These are phyloP conservation scores for Westerdykella ornata DNA, from an alignment of 2,329 filamentous ascomycete genomes.

Conservation along the genomic window DNA sequence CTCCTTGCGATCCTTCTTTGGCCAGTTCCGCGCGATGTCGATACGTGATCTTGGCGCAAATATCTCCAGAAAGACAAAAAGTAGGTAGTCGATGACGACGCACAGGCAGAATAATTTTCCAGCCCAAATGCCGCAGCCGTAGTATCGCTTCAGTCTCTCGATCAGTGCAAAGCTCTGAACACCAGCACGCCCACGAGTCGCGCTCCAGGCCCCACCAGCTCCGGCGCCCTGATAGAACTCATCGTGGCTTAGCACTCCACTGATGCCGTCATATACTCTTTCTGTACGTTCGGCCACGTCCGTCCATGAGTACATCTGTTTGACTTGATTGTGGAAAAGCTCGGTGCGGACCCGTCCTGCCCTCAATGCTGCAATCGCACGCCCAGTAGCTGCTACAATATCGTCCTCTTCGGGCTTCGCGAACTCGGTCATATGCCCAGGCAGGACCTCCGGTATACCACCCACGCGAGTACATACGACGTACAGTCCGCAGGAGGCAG, in stretches of 20 bases:
- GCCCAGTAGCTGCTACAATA: conserved; percentile 78
- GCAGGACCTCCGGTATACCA: conserved; percentile 92
- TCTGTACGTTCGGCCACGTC: conserved; percentile 92
- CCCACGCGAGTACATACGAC: conserved; percentile 95
- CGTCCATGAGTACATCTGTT: conserved; percentile 98
- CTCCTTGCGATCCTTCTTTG: conserved; percentile 54
- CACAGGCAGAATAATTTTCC: conserved; percentile 96
- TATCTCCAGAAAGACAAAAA: conserved; percentile 83
- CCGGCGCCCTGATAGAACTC: conserved; percentile 83
- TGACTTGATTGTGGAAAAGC: conserved; percentile 91
- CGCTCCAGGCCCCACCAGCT: conserved; percentile 59
- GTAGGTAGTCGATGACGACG: conserved; percentile 85
- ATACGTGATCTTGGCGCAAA: conserved; percentile 79
- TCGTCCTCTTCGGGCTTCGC: conserved; percentile 96
- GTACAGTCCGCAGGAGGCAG: conserved; percentile 89
- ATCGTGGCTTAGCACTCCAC: conserved; percentile 72
- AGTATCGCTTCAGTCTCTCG: conserved; percentile 90
- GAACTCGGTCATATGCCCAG: conserved; percentile 94
- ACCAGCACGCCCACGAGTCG: conserved; percentile 59
- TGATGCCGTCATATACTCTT: conserved; percentile 89
- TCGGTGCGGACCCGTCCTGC: conserved; percentile 85
- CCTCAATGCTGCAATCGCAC: conserved; percentile 78
- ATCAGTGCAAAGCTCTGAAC: conserved; percentile 88
- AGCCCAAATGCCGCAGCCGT: conserved; percentile 96
- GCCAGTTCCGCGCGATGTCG: conserved; percentile 87